phyloP scores from a whole-genome alignment of 257 asterid genomes.

The Knoxia roxburghii region DNA sequence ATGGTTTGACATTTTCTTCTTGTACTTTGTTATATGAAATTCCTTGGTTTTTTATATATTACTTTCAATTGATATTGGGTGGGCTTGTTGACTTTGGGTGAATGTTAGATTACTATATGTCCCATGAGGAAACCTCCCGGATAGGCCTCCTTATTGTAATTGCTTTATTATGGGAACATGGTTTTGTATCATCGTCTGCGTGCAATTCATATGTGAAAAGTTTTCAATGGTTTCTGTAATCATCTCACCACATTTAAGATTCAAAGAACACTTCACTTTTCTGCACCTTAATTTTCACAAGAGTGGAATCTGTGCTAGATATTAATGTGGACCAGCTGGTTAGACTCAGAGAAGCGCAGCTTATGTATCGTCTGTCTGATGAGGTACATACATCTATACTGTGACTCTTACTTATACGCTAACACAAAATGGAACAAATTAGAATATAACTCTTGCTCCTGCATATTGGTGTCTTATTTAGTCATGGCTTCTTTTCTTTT shows the following conservation, averaged over 20 bases:
- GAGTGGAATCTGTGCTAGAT: slow-evolving; percentile 45
- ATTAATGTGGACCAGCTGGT: slow-evolving; percentile 61
- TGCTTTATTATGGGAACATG: neutral
- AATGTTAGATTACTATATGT: neutral
- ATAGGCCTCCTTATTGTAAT: neutral
- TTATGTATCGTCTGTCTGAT: slow-evolving; percentile 68
- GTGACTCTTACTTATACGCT: neutral
- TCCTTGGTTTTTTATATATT: neutral
- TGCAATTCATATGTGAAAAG: neutral
- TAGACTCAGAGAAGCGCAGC: slow-evolving; percentile 86
- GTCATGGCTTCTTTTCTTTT: slow-evolving; percentile 5
- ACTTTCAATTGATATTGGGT: neutral
- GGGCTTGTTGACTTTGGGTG: neutral
- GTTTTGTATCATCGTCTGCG: neutral
- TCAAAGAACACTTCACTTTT: neutral
- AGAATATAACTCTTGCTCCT: neutral
- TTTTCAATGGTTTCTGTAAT: neutral
- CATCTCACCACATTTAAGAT: neutral
- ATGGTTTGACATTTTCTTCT: neutral
- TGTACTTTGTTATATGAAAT: neutral
- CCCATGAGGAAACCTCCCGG: neutral
- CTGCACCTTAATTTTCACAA: slow-evolving; percentile 19
- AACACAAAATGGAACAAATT: neutral
- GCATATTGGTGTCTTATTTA: neutral
- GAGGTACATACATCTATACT: slow-evolving; percentile 39